These are phyloP conservation scores for Metschnikowia drakensbergensis DNA, from an alignment of 805 yeast species.

Conservation along the genomic window DNA sequence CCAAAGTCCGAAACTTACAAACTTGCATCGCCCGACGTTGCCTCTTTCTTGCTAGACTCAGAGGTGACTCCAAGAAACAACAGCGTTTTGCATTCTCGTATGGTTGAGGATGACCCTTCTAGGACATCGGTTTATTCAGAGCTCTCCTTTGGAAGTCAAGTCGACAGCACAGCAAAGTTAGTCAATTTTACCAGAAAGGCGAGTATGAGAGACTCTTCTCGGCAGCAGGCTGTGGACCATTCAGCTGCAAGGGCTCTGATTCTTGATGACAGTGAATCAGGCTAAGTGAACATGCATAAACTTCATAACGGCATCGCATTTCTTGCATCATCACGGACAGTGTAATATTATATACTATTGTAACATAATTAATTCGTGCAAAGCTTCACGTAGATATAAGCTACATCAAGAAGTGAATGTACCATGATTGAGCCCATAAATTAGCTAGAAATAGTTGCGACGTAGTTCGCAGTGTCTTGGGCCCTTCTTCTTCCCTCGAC, in stretches of 20 bases:
- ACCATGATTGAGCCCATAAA: not conserved
- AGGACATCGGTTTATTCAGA: slow-evolving; percentile 14
- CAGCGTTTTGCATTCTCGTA: not conserved
- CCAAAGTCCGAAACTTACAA: slow-evolving; percentile 24
- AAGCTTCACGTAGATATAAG: not conserved
- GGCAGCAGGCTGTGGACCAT: slow-evolving; percentile 27
- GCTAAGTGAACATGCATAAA: slow-evolving; percentile 1
- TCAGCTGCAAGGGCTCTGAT: slow-evolving; percentile 35
- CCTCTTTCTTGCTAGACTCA: slow-evolving; percentile 8
- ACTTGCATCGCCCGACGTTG: slow-evolving; percentile 13
- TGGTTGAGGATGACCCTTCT: slow-evolving; percentile 3
- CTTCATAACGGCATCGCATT: not conserved
- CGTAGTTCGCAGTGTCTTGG: slow-evolving; percentile 70
- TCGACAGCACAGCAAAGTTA: slow-evolving; percentile 34
- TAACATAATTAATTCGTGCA: slow-evolving; percentile 1
- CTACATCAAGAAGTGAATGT: not conserved
- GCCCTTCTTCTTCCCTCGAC: slow-evolving; percentile 91
- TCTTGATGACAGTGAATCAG: slow-evolving; percentile 29
- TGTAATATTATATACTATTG: not conserved
- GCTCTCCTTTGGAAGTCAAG: slow-evolving; percentile 6
- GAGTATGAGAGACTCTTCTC: slow-evolving; percentile 39
- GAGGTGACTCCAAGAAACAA: slow-evolving; percentile 9
- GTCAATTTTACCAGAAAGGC: slow-evolving; percentile 47
- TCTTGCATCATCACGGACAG: not conserved
- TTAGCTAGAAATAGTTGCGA: slow-evolving; percentile 28